Base-by-base conservation (phyloP, 2,329 filamentous ascomycete species). In the Scedosporium dehoogii region DNA sequence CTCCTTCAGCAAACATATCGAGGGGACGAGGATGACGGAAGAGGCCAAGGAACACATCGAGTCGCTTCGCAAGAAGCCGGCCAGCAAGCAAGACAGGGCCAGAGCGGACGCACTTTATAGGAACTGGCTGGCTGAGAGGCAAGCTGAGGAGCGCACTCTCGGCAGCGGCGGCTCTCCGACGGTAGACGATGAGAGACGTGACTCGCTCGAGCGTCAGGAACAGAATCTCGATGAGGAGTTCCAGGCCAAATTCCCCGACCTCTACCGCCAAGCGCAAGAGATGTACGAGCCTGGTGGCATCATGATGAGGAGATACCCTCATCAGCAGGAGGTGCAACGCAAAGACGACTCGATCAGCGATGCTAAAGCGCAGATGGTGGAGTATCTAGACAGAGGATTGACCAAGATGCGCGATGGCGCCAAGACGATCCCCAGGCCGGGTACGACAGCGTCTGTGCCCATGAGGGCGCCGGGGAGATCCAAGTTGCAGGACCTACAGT, bases 1-100 rank as follows among this genome's bases (percentile, higher is more conserved):
- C 27, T 80, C 79, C 0, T 84, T 82, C 65, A 76, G 78, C 64
- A 78, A 78, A 63, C 79, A 81, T 64, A 80, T 83, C 63, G 73
- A 73, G 21, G 77, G 75, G 4, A 67, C 71, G 33, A 78, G 73
- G 64, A 79, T 75, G 68, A 76, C 74, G 1, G 70, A 73, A 23
- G 73, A 72, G 6, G 74, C 74, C n/a, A 74, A 73, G 44, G 71
- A 75, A 53, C 76, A 78, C 62, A 73, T 51, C 1, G 64, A 68
- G 23, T 53, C 59, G 6, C 67, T 77, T 9, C 69, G 73, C n/a
- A 71, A 74, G 38, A 68, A 70, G 12, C 65, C 72, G 0, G 69
- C 69, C 16, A 70, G 72, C 1, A 74, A 67, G 56, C 58, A 67
- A 3, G 70, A 71, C 16, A 38, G 65, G 3, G 60, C 68, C 59